These are phyloP conservation scores for Cytidiella melzeri DNA, from an alignment of 768 basidiomycete species.

Conservation along the genomic window DNA sequence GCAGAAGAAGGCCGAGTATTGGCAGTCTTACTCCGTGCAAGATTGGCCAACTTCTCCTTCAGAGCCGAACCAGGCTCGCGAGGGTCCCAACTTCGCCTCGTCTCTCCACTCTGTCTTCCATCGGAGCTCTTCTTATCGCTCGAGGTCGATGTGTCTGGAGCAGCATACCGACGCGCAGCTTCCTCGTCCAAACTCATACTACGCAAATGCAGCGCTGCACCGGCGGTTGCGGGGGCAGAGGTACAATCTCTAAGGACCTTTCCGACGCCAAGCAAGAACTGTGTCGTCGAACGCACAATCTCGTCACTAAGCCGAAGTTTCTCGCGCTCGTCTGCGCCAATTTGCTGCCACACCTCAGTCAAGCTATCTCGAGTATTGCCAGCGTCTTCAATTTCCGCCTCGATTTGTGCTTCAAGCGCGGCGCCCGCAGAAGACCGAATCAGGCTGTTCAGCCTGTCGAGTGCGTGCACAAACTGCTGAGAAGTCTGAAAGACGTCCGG, in stretches of 20 bases:
- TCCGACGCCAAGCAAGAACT: slow-evolving; percentile 70
- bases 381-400: slow-evolving; percentile 57
- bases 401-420: slow-evolving; percentile 69
- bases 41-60: slow-evolving; percentile 22
- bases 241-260: slow-evolving; percentile 56
- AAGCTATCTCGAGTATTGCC: slow-evolving; percentile 30
- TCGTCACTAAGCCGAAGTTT: slow-evolving; percentile 70
- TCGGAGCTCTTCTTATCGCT: slow-evolving; percentile 47
- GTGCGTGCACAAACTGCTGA: slow-evolving; percentile 53
- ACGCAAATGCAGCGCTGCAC: slow-evolving; percentile 40
- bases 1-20: slow-evolving; percentile 15
- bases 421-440: slow-evolving; percentile 48
- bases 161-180: slow-evolving; percentile 26
- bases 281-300: slow-evolving; percentile 69
- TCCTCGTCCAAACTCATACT: slow-evolving; percentile 54
- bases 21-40: slow-evolving; percentile 11
- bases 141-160: slow-evolving; percentile 28
- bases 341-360: slow-evolving; percentile 58
- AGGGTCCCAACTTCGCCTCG: slow-evolving; percentile 41
- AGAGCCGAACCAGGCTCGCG: slow-evolving; percentile 19
- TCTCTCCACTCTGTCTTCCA: slow-evolving; percentile 47
- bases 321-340: slow-evolving; percentile 71
- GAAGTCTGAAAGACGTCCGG: slow-evolving; percentile 58
- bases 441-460: slow-evolving; percentile 62
- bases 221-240: slow-evolving; percentile 21